Percentiles rank a stretch among this genome's conserved stretches.
These are phyloP conservation scores for Solanum chmielewskii DNA, from an alignment of 257 asterid species.

Conservation along the genomic window DNA sequence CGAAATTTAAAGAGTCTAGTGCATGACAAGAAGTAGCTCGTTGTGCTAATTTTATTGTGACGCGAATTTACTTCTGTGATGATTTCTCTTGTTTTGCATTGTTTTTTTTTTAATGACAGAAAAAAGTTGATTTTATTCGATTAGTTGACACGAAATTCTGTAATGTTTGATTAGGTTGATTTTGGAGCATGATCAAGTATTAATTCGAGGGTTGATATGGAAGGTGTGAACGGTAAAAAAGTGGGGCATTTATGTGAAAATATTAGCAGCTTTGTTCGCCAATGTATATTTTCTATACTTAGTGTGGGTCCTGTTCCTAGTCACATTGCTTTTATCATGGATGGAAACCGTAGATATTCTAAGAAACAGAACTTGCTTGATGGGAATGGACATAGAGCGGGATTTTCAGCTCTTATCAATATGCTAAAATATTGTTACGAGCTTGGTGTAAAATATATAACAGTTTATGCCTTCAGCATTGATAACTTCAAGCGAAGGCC, in stretches of 20 bases:
- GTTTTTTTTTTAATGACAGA: not conserved
- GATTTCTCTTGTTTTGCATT: not conserved
- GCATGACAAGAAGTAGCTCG: not conserved
- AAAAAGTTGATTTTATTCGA: not conserved
- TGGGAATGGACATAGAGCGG: conserved; percentile 53
- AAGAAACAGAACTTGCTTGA: conserved; percentile 38
- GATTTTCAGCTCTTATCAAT: conserved; percentile 44
- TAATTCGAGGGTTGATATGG: conserved; percentile 4
- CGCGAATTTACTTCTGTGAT: not conserved
- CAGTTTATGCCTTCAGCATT: conserved; percentile 74
- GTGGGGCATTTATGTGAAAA: not conserved
- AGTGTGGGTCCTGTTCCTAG: conserved; percentile 48
- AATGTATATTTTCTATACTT: conserved; percentile 24
- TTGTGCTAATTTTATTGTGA: not conserved
- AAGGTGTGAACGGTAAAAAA: not conserved
- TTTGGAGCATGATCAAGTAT: not conserved
- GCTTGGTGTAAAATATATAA: conserved; percentile 40
- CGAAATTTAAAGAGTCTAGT: not conserved
- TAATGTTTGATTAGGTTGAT: conserved; percentile 1
- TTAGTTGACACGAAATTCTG: not conserved
- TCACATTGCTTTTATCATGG: conserved; percentile 79
- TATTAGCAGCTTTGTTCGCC: not conserved
- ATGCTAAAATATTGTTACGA: conserved; percentile 65
- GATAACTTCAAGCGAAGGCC: conserved; percentile 71
- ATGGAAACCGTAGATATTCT: conserved; percentile 73